These are phyloP conservation scores for Psilocybe subaeruginosa DNA, from an alignment of 768 basidiomycete genomes.

Conservation along the genomic window DNA sequence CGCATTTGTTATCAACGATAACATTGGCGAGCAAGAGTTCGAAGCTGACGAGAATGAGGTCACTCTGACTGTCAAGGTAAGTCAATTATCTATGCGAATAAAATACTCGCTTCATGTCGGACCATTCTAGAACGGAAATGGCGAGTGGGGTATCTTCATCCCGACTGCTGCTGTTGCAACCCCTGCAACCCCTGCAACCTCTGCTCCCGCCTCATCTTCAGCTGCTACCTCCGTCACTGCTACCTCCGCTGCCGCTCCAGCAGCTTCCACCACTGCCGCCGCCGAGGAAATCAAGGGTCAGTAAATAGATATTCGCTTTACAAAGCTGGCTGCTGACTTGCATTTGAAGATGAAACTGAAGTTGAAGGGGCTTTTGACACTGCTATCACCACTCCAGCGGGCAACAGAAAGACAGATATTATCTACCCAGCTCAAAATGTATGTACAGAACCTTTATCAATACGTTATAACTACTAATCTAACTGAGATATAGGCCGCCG, in stretches of 20 bases:
- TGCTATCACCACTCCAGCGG: conserved; percentile 12
- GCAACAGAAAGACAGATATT: conserved; percentile 16
- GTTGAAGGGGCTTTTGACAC: conserved; percentile 11
- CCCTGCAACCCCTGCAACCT: not conserved
- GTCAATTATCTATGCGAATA: not conserved
- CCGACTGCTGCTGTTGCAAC: conserved; percentile 8
- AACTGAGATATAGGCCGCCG: conserved; percentile 4
- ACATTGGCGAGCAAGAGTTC: conserved; percentile 16
- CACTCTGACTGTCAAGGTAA: conserved; percentile 13
- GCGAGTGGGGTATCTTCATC: conserved; percentile 17
- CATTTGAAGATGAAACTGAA: conserved; percentile 1
- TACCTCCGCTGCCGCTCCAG: not conserved
- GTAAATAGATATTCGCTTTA: not conserved
- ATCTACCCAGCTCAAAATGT: conserved; percentile 1
- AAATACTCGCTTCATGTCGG: not conserved
- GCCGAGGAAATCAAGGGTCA: conserved; percentile 1
- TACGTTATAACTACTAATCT: not conserved
- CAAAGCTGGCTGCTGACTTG: no score
- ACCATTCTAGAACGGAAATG: conserved; percentile 2
- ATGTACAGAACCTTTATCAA: no score
- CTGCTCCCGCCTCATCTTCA: not conserved
- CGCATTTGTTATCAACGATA: conserved; percentile 14
- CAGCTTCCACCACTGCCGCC: not conserved
- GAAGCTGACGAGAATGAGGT: conserved; percentile 18
- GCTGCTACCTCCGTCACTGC: not conserved